Evolutionary conservation across 2,329 filamentous ascomycete genomes (phyloP).

Genomic region (Zalaria sp.): DNA sequence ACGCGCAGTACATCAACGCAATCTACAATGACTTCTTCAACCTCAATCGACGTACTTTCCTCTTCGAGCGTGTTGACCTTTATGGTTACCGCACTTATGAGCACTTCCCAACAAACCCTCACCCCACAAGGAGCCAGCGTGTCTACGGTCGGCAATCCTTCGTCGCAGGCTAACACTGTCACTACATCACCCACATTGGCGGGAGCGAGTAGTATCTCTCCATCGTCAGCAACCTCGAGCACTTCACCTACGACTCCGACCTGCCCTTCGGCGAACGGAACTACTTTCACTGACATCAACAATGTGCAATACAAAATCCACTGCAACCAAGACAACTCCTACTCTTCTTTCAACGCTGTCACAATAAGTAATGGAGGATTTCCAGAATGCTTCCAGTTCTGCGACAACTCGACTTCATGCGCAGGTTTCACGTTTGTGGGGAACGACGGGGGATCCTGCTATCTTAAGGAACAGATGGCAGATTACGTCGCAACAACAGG

Average conservation of each 20-base stretch:
- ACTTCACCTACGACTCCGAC: slow-evolving; percentile 6
- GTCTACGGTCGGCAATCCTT: too few species aligned
- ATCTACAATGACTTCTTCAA: background rate
- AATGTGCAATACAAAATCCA: slow-evolving; percentile 13
- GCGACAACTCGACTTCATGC: slow-evolving; percentile 10
- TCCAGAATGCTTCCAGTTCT: slow-evolving; percentile 15
- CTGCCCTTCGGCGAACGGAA: slow-evolving; percentile 12
- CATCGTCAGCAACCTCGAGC: background rate
- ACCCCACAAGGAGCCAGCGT: background rate
- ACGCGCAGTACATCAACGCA: background rate
- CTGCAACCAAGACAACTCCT: slow-evolving; percentile 14
- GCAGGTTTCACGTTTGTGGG: slow-evolving; percentile 16
- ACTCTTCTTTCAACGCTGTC: slow-evolving; percentile 8
- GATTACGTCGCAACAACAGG: slow-evolving; percentile 8
- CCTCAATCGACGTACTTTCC: background rate
- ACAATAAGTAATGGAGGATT: slow-evolving; percentile 13
- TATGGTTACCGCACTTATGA: background rate
- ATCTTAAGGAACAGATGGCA: slow-evolving; percentile 11
- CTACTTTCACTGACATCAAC: slow-evolving; percentile 11
- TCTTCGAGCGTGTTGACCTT: slow-evolving; percentile 3
- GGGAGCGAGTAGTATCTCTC: background rate
- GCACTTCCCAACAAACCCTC: slow-evolving; percentile 2
- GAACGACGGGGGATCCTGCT: slow-evolving; percentile 13
- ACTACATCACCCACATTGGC: too few species aligned
- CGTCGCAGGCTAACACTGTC: too few species aligned